A percentile compares a stretch with the other conserved stretches of the same genome.
Conservation (phyloP, 2,329 filamentous ascomycete species). For the Aspergillus aculeatus region DNA sequence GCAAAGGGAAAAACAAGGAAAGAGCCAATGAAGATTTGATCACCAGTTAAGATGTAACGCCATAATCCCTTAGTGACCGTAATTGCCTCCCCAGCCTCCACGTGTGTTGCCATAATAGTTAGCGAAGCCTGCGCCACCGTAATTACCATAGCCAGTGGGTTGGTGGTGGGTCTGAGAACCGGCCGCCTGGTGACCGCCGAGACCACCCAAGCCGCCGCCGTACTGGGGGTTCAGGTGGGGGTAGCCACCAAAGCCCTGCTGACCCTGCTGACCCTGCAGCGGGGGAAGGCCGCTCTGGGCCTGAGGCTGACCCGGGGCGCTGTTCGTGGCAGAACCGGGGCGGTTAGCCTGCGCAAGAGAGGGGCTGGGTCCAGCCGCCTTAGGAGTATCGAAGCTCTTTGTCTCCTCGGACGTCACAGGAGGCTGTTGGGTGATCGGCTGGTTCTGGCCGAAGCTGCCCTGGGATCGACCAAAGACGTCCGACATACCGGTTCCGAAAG, state of each 20-base stretch:
- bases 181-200: slow-evolving; percentile 43
- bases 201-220: slow-evolving; percentile 46
- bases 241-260: slow-evolving; percentile 59
- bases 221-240: slow-evolving; percentile 56
- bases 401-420: slow-evolving; percentile 52
- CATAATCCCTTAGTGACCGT: slow-evolving; percentile 42
- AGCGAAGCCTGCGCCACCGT: slow-evolving; percentile 42
- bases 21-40: slow-evolving; percentile 33
- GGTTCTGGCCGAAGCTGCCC: slow-evolving; percentile 57
- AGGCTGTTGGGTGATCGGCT: slow-evolving; percentile 52
- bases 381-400: slow-evolving; percentile 59
- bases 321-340: slow-evolving; percentile 63
- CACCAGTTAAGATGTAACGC: slow-evolving; percentile 26
- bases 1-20: slow-evolving; percentile 23
- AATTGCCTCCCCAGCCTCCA: slow-evolving; percentile 49
- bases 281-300: slow-evolving; percentile 54
- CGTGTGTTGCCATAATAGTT: slow-evolving; percentile 47
- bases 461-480: slow-evolving; percentile 61
- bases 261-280: slow-evolving; percentile 53
- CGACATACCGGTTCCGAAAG: slow-evolving; percentile 52
- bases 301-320: slow-evolving; percentile 51
- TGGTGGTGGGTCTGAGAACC: slow-evolving; percentile 44
- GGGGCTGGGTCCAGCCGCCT: slow-evolving; percentile 59
- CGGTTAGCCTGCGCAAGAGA: slow-evolving; percentile 62
- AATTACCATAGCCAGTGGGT: slow-evolving; percentile 43